phyloP scores from a whole-genome alignment of 2,329 filamentous ascomycete genomes.

The Alternaria sp. region DNA sequence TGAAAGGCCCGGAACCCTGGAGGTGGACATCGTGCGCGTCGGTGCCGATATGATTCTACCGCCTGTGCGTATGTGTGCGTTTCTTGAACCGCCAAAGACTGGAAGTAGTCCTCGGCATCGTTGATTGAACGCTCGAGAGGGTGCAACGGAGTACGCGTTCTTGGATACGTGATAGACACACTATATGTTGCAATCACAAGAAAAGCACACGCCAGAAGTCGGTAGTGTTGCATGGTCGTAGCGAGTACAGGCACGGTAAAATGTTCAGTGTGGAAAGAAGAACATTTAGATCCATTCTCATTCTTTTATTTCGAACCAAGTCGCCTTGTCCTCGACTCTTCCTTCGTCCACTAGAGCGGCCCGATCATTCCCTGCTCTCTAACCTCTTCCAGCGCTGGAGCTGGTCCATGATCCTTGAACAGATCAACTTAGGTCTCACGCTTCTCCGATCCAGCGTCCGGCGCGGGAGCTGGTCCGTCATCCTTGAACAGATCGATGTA shows the following conservation, averaged over 20 bases:
- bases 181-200: not conserved
- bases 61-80: not conserved
- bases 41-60: not conserved
- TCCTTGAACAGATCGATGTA: not conserved
- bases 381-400: not conserved
- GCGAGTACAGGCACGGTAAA: not conserved
- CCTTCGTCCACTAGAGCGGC: not conserved
- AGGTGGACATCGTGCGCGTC: not conserved
- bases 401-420: not conserved
- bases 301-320: not conserved
- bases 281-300: not conserved
- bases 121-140: not conserved
- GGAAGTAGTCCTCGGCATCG: not conserved
- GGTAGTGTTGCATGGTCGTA: not conserved
- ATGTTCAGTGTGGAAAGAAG: not conserved
- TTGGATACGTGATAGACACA: not conserved
- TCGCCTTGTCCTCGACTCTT: not conserved
- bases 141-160: not conserved
- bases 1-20: not conserved
- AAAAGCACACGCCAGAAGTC: not conserved
- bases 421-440: not conserved
- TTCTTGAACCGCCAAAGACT: not conserved
- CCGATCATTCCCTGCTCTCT: not conserved
- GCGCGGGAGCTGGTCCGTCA: not conserved
- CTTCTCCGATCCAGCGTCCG: not conserved